Evolutionary conservation across 371 early-diverging fungal species (phyloP), one percentile per base, ranked within the genome.

Genomic region (Mortierella sp.): DNA sequence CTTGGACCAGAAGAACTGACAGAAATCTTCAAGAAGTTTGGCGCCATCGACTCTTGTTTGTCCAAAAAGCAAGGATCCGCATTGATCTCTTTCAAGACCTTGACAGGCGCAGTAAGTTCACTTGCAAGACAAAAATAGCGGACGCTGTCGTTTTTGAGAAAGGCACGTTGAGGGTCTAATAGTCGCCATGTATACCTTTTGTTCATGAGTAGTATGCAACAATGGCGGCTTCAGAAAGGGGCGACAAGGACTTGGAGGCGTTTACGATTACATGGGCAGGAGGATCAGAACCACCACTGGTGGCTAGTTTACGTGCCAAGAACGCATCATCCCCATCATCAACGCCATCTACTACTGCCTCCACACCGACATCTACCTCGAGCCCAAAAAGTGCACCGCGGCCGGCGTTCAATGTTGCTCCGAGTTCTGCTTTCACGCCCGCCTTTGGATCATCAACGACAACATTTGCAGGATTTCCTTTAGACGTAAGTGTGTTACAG

Each of bases 231-330:
- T 75, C 48, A 6, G 79, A 85, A 46, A 69, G 34, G 24, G 75
- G 59, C 43, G 59, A 74, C 31, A 67, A 69, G 43, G 74, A 64
- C 9, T 57, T 85, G 14, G 74, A 73, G 14, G 53, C 54, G 16
- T 85, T 85, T 44, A 76, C 76, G 1, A 73, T 85, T 11, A 50
- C 76, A 28, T 85, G 86, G 86, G 86, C 86, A 26, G 76, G 74
- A 46, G 81, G 81, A 28, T 73, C 46, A 2, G 86, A 81, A 24
- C 86, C 86, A 11, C 51, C n/a, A 2, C n/a, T 50, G 2, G 77
- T 79, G 0, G n/a, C 86, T 0, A 72, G 31, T 75, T 31, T 84
- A 24, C 75, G 81, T 19, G 59, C 77, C 21, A 78, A 76, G 51
- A 74, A 69, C 4, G 46, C 26, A 5, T 37, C 72, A 44, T 13